Percentiles rank a stretch among this genome's conserved stretches.
phyloP scores from a whole-genome alignment of 768 basidiomycete genomes.

The Russula virescens region DNA sequence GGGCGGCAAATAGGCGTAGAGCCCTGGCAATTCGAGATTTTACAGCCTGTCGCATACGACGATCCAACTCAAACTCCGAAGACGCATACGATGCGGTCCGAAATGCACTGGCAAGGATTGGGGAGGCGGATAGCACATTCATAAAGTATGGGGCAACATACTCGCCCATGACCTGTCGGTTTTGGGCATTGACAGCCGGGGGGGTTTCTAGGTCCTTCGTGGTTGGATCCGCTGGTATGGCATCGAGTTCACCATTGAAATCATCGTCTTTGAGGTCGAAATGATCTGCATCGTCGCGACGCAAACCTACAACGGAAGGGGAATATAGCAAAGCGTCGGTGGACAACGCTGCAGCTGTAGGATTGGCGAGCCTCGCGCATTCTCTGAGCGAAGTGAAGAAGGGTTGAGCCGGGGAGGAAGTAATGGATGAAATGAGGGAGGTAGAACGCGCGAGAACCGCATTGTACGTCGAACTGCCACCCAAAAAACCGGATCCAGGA shows the following conservation, averaged over 20 bases:
- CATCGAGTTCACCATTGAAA: conserved; percentile 22
- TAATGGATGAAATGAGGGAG: conserved; percentile 19
- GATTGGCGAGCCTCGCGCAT: neutral
- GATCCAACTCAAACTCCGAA: conserved; percentile 4
- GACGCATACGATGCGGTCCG: neutral
- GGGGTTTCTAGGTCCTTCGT: conserved; percentile 20
- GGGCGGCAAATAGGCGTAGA: conserved; percentile 15
- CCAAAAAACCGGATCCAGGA: conserved; percentile 17
- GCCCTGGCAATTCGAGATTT: conserved; percentile 15
- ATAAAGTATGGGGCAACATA: conserved; percentile 22
- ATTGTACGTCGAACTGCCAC: conserved; percentile 13
- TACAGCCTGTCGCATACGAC: conserved; percentile 10
- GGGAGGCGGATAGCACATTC: conserved; percentile 21
- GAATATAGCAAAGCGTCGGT: conserved; percentile 21
- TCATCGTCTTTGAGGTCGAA: conserved; percentile 17
- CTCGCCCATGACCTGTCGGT: conserved; percentile 21
- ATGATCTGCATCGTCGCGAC: conserved; percentile 22
- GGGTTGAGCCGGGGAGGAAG: conserved; percentile 4
- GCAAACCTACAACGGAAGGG: conserved; percentile 20
- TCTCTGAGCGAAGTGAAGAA: conserved; percentile 14
- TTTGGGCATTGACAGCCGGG: conserved; percentile 21
- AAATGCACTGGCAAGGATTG: neutral
- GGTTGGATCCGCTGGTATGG: conserved; percentile 24
- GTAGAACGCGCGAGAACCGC: conserved; percentile 19
- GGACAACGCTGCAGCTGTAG: neutral